These are phyloP conservation scores for Jasminum sambac DNA, from an alignment of 257 asterid species.

Conservation along the genomic window DNA sequence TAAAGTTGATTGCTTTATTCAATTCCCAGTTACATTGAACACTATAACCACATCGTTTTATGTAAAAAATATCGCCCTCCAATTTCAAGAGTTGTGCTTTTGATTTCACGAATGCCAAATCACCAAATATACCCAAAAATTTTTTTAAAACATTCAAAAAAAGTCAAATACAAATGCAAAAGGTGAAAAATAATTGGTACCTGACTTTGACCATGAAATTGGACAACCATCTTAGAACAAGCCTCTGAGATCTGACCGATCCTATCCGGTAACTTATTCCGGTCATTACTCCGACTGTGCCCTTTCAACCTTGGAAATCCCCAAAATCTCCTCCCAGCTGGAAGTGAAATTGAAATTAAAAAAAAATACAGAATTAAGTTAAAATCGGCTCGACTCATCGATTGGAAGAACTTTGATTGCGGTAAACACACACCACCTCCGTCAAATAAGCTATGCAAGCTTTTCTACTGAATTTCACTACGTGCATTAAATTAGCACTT, in stretches of 20 bases:
- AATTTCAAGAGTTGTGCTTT: not conserved
- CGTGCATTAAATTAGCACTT: not conserved
- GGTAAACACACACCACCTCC: not conserved
- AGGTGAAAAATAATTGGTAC: constrained; percentile 27
- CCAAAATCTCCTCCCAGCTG: constrained; percentile 68
- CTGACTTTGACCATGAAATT: constrained; percentile 58
- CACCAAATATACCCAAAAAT: not conserved
- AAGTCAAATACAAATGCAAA: not conserved
- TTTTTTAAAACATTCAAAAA: not conserved
- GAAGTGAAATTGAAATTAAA: not conserved
- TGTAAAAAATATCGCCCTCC: constrained; percentile 7
- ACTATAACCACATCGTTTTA: not conserved
- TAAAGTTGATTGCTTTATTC: constrained; percentile 6
- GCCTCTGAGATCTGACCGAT: constrained; percentile 65
- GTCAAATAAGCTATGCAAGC: not conserved
- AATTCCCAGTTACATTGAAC: not conserved
- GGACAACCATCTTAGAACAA: constrained; percentile 87
- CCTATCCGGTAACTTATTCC: constrained; percentile 49
- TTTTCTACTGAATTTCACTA: not conserved
- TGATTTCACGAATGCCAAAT: not conserved
- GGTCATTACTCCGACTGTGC: constrained; percentile 43
- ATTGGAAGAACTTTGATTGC: not conserved
- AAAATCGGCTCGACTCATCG: not conserved
- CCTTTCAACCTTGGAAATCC: constrained; percentile 58
- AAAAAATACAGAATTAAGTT: too few species aligned